These are phyloP conservation scores for Apophysomyces trapeziformis DNA, from an alignment of 371 early-diverging fungal genomes.

Conservation along the genomic window DNA sequence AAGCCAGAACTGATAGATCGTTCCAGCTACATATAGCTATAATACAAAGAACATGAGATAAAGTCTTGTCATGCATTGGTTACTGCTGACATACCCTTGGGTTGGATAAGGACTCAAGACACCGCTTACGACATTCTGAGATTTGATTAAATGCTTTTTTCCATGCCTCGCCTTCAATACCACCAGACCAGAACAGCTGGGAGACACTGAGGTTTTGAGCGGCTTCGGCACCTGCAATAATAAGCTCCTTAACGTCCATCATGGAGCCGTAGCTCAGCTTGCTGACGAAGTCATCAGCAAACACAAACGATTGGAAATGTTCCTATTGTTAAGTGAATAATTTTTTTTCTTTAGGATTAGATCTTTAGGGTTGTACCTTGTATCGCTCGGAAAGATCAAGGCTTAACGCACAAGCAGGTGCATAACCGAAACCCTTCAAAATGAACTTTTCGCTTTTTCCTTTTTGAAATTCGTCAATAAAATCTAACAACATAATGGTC, in stretches of 20 bases:
- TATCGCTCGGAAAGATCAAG: slow-evolving; percentile 48
- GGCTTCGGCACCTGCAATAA: slow-evolving; percentile 53
- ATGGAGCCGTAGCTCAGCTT: slow-evolving; percentile 55
- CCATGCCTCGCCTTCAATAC: slow-evolving; percentile 43
- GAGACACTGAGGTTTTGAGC: slow-evolving; percentile 34
- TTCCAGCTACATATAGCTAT: slow-evolving; percentile 54
- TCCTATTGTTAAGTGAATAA: slow-evolving; percentile 25
- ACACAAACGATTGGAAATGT: slow-evolving; percentile 49
- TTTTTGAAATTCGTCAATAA: slow-evolving; percentile 58
- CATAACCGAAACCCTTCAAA: slow-evolving; percentile 51
- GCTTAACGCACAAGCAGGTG: slow-evolving; percentile 52
- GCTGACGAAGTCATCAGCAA: slow-evolving; percentile 56
- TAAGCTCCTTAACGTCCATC: slow-evolving; percentile 54
- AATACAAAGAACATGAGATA: neutral
- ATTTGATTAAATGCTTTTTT: slow-evolving; percentile 43
- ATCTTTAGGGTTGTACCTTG: slow-evolving; percentile 24
- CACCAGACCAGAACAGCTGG: slow-evolving; percentile 42
- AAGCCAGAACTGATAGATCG: slow-evolving; percentile 56
- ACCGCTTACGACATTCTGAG: slow-evolving; percentile 40
- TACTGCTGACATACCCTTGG: slow-evolving; percentile 37
- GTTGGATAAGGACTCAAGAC: slow-evolving; percentile 37
- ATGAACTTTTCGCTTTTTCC: slow-evolving; percentile 36
- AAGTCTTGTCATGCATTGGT: neutral
- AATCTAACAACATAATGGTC: slow-evolving; percentile 76
- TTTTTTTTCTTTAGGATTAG: neutral